Evolutionary conservation across 768 basidiomycete genomes (phyloP), one percentile per base, ranked within the genome.

Genomic region (Pleurotus giganteus): DNA sequence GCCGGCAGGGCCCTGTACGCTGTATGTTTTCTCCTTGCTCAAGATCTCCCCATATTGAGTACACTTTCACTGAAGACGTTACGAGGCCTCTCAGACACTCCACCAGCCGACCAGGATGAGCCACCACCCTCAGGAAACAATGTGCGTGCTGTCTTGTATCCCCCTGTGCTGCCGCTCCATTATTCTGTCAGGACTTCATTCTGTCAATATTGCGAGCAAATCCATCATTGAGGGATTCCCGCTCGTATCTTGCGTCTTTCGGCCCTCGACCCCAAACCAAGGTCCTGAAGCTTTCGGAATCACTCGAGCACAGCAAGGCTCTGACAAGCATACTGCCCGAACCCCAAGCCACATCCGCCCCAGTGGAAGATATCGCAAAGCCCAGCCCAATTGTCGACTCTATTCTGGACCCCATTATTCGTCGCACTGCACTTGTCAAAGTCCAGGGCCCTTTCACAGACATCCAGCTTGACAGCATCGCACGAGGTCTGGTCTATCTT

Each of bases 401-500:
- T n/a, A 86, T 90, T 60, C 76, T 95, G n/a, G 78, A 94, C 64
- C 95, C 95, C 4, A 82, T 91, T 51, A 75, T 84, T 55, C 81
- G 85, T 41, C 88, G 92, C 50, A 96, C 97, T 0, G 94, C 95
- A 4, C 84, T 99, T 13, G 95, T 99, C 62, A 98, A 98, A 72
- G 75, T 98, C 2, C 97, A 98, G 69, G 94, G 95, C 8, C 97
- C 97, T 2, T 98, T 98, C 66, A 89, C 85, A 8, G 89, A 96
- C 70, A 80, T 85, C 6, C 97, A 98, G 63, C 83, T 98, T 55
- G 91, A 96, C 60, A 95, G 94, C 67, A 92, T 99, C 61, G 86
- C 89, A 36, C 83, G 88, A 36, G 97, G 97, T 50, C 83, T 99
- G 75, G 91, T 95, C 36, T 94, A 97, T 68, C 83, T 99, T 44